Evolutionary conservation across 768 basidiomycete species (phyloP).

Genomic region (Mycena vulgaris): DNA sequence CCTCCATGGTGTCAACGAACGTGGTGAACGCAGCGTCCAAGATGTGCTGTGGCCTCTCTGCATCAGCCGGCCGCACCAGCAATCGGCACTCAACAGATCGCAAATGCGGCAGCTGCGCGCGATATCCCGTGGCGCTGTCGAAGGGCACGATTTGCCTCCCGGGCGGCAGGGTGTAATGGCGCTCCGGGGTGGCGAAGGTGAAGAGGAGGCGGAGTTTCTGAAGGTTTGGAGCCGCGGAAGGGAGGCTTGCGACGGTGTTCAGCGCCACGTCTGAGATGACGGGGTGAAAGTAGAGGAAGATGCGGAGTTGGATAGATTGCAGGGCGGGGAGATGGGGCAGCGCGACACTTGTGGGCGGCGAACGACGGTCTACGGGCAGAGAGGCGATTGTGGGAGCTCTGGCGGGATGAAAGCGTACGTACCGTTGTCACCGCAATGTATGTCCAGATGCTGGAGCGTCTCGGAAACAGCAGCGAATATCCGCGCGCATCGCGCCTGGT

Average conservation of each 20-base stretch:
- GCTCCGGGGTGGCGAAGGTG: not conserved
- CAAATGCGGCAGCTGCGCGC: not conserved
- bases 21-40: not conserved
- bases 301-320: not conserved
- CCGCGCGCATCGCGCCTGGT: not conserved
- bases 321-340: not conserved
- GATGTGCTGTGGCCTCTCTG: not conserved
- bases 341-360: not conserved
- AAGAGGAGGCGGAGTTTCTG: not conserved
- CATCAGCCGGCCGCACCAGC: not conserved
- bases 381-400: no score
- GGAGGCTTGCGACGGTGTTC: not conserved
- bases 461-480: not conserved
- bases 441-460: not conserved
- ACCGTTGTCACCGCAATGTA: not conserved
- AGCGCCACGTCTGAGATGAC: not conserved
- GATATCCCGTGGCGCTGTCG: not conserved
- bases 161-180: no score
- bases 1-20: not conserved
- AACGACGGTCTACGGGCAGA: no score
- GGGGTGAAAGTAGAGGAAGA: not conserved
- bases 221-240: not conserved
- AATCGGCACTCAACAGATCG: not conserved
- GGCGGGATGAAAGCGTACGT: no score
- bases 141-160: no score